phyloP scores from a whole-genome alignment of 202 grass and related monocot genomes.

The Elaeis oleifera region DNA sequence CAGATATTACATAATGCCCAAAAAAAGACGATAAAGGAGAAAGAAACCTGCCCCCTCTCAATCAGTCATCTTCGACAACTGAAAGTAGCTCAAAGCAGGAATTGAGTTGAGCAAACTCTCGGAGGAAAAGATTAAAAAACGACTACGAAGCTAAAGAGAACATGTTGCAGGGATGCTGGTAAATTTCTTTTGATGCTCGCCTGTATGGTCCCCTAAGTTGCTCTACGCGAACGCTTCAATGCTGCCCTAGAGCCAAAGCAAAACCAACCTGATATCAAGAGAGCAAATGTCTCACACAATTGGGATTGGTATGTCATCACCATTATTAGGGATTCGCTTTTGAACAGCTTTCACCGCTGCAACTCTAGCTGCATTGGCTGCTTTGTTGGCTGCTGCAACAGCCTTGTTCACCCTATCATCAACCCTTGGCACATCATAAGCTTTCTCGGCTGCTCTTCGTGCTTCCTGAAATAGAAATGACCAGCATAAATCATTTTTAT shows the following conservation, averaged over 20 bases:
- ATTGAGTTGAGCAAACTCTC: slow-evolving; percentile 2
- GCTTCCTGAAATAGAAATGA: background rate
- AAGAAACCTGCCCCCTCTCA: slow-evolving; percentile 29
- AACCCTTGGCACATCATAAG: background rate
- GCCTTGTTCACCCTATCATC: slow-evolving; percentile 1
- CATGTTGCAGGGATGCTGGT: no score
- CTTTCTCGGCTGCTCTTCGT: background rate
- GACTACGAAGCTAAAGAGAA: background rate
- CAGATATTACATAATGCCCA: slow-evolving; percentile 36
- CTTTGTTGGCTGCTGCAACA: no score
- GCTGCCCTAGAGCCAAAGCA: no score
- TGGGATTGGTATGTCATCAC: background rate
- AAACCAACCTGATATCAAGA: no score
- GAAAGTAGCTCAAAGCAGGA: slow-evolving; percentile 36
- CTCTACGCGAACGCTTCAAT: no score
- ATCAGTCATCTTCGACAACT: slow-evolving; percentile 79
- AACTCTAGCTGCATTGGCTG: no score
- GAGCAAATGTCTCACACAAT: no score
- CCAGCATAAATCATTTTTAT: background rate
- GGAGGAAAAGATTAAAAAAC: slow-evolving; percentile 7
- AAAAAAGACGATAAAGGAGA: slow-evolving; percentile 25
- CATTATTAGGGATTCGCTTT: background rate
- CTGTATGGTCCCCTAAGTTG: no score
- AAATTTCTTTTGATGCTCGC: no score
- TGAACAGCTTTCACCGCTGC: background rate